Conservation (phyloP, 805 yeast species). For the Dipodascus geniculatus region DNA sequence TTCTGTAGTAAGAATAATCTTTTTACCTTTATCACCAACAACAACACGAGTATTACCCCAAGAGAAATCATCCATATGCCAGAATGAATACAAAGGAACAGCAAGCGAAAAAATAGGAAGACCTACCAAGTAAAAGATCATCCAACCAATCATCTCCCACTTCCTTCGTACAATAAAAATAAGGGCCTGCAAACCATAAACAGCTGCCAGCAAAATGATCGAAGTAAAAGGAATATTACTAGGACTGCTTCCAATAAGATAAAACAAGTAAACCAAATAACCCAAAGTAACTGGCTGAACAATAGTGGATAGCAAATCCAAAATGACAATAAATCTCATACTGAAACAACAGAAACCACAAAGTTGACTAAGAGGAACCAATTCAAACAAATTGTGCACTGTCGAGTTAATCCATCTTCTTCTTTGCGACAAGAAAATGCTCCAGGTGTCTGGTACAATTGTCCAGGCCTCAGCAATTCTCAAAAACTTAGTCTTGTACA, state of each 20-base stretch:
- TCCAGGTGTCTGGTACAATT: constrained; percentile 46
- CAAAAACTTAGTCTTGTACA: constrained; percentile 41
- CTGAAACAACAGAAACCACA: constrained; percentile 58
- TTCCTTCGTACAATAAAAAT: constrained; percentile 36
- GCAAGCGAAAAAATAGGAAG: constrained; percentile 49
- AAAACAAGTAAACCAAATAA: constrained; percentile 36
- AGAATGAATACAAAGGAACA: constrained; percentile 45
- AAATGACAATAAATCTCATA: constrained; percentile 46
- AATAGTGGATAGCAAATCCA: constrained; percentile 47
- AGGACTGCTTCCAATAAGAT: constrained; percentile 35
- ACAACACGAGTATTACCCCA: constrained; percentile 58
- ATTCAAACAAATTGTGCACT: constrained; percentile 49
- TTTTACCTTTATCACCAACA: constrained; percentile 40
- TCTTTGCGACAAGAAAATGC: constrained; percentile 48
- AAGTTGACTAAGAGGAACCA: constrained; percentile 44
- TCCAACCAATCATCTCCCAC: constrained; percentile 42
- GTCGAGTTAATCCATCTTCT: constrained; percentile 62
- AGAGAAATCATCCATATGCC: constrained; percentile 58
- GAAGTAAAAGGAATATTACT: constrained; percentile 43
- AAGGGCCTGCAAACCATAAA: constrained; percentile 46
- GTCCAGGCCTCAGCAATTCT: constrained; percentile 51
- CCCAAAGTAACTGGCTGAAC: constrained; percentile 51
- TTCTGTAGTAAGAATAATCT: constrained; percentile 34
- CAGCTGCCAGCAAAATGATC: constrained; percentile 40
- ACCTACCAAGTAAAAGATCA: constrained; percentile 43